Conservation (phyloP, 441 rosid species). For the Eutrema salsugineum region DNA sequence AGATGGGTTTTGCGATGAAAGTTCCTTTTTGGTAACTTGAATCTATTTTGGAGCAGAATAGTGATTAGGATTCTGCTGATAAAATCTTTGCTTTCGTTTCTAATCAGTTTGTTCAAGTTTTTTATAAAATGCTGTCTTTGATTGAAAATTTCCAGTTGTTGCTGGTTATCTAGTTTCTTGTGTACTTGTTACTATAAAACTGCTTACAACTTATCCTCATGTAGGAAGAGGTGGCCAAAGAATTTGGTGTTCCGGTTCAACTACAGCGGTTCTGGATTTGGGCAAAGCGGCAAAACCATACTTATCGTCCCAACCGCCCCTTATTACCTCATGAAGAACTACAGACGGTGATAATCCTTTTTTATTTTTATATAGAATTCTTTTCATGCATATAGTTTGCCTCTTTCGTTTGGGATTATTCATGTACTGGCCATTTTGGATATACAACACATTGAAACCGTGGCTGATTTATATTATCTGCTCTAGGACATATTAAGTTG, state of each 20-base stretch:
- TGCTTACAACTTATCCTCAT: not conserved
- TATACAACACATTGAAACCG: not conserved
- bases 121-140: not conserved
- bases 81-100: not conserved
- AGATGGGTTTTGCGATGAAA: not conserved
- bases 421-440: not conserved
- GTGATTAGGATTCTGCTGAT: not conserved
- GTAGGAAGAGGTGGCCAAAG: conserved; percentile 96
- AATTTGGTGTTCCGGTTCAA: conserved; percentile 84
- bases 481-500: not conserved
- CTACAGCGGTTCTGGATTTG: conserved; percentile 93
- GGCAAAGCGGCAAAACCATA: conserved; percentile 98
- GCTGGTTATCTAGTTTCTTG: not conserved
- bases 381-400: not conserved
- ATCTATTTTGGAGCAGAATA: not conserved
- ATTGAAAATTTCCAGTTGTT: not conserved
- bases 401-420: conserved; percentile 4
- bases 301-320: conserved; percentile 97
- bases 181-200: not conserved
- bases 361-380: not conserved
- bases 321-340: conserved; percentile 79
- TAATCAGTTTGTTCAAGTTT: not conserved
- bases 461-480: not conserved
- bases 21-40: not conserved
- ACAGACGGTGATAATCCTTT: conserved; percentile 54